Conservation (phyloP, 1,284 basidiomycete genomes). For the Sutorius eximius region DNA sequence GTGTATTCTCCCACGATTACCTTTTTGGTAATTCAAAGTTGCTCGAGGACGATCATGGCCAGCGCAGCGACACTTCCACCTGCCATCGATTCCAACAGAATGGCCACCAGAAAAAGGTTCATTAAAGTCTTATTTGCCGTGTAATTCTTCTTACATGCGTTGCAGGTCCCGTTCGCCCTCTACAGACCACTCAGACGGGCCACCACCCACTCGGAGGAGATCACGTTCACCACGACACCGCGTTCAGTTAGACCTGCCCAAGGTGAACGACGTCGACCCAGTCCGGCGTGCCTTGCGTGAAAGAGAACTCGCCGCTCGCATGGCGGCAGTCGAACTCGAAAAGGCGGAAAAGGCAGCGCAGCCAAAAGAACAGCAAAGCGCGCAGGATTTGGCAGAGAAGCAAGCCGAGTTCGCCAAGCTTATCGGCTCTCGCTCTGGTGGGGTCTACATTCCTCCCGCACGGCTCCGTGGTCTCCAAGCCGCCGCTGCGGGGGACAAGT, state of each 20-base stretch:
- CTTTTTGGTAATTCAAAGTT: not conserved
- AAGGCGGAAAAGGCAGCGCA: conserved; percentile 53
- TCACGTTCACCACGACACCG: conserved; percentile 56
- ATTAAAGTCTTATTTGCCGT: not conserved
- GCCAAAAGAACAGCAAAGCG: conserved; percentile 45
- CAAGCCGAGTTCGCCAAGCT: conserved; percentile 83
- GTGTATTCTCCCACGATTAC: conserved; percentile 13
- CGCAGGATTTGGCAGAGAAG: conserved; percentile 57
- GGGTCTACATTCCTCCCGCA: conserved; percentile 96
- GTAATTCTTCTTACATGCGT: not conserved
- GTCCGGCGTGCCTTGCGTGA: conserved; percentile 75
- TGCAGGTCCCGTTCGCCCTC: conserved; percentile 60
- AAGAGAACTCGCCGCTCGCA: conserved; percentile 68
- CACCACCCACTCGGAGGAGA: conserved; percentile 60
- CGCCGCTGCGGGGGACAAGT: conserved; percentile 82
- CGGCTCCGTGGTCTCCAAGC: conserved; percentile 90
- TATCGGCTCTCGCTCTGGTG: conserved; percentile 79
- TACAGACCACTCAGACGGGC: conserved; percentile 44
- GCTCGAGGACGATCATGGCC: conserved; percentile 40
- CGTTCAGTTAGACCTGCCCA: conserved; percentile 48
- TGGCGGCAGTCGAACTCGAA: conserved; percentile 74
- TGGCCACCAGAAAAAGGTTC: conserved; percentile 30
- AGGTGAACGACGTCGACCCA: conserved; percentile 76
- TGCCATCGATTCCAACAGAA: conserved; percentile 8
- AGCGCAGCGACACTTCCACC: conserved; percentile 32